These are phyloP conservation scores for Termitomyces sp. DNA, from an alignment of 768 basidiomycete genomes.

Conservation along the genomic window DNA sequence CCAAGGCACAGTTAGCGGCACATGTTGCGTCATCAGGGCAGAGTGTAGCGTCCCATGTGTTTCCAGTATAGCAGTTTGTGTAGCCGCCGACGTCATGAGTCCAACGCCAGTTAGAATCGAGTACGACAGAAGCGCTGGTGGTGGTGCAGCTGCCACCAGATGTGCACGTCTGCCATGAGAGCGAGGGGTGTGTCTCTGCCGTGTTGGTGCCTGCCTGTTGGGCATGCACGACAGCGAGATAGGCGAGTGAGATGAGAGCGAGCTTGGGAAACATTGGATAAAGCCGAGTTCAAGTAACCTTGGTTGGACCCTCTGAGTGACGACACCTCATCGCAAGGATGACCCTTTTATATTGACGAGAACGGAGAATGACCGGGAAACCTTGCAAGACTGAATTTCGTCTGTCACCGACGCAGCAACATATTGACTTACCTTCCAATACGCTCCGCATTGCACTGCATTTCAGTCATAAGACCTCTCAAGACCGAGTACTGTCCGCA, in stretches of 20 bases:
- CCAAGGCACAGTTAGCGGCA: constrained; percentile 16
- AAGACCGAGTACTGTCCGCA: constrained; percentile 2
- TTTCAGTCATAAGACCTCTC: constrained; percentile 4
- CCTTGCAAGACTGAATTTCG: background rate
- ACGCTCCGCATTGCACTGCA: background rate
- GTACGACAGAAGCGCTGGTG: constrained; percentile 31
- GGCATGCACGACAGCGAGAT: constrained; percentile 36
- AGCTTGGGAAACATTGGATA: constrained; percentile 31
- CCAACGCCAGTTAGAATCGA: constrained; percentile 60
- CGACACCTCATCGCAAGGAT: background rate
- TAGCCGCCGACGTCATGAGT: constrained; percentile 31
- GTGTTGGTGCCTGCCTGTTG: constrained; percentile 42
- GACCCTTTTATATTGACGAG: background rate
- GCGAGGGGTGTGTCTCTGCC: constrained; percentile 39
- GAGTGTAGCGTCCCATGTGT: constrained; percentile 44
- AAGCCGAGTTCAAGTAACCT: background rate
- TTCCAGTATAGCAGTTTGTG: constrained; percentile 51
- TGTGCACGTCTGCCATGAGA: constrained; percentile 45
- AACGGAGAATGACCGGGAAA: constrained; percentile 6
- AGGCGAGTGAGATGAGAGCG: constrained; percentile 33
- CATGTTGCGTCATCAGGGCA: constrained; percentile 45
- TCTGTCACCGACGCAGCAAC: background rate
- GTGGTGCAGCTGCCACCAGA: constrained; percentile 37
- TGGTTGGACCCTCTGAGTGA: background rate
- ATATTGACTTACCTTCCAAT: background rate